Percentiles rank a stretch among this genome's conserved stretches.
phyloP scores from a whole-genome alignment of 805 yeast species.

The Sugiyamaella smithiae region DNA sequence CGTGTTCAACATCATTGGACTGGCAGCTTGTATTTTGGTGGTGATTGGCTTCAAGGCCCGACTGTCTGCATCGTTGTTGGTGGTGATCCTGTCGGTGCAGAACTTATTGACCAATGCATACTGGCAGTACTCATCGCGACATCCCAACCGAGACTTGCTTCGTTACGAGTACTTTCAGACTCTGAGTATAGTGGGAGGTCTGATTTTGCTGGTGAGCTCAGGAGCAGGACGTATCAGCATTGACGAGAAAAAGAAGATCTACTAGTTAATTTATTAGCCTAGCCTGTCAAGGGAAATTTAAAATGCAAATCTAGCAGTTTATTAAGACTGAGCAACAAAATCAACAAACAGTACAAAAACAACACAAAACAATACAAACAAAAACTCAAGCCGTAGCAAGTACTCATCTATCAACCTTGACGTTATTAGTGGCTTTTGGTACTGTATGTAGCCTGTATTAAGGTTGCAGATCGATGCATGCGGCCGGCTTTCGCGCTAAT shows the following conservation, averaged over 20 bases:
- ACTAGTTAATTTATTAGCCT: constrained; percentile 38
- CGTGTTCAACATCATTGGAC: constrained; percentile 65
- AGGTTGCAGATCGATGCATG: no score
- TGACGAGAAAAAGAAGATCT: constrained; percentile 94
- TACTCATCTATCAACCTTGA: no score
- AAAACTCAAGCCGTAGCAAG: no score
- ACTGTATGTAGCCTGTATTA: no score
- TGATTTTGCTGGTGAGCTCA: constrained; percentile 82
- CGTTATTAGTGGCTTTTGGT: no score
- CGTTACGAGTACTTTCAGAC: constrained; percentile 95
- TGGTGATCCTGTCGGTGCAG: constrained; percentile 68
- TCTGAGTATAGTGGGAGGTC: constrained; percentile 90
- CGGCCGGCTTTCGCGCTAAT: no score
- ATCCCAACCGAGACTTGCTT: constrained; percentile 80
- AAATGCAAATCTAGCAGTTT: no score
- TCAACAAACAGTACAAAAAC: no score
- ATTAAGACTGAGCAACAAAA: no score
- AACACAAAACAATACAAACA: no score
- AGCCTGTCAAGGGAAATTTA: no score
- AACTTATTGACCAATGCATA: constrained; percentile 80
- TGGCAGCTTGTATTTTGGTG: constrained; percentile 68
- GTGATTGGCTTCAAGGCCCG: constrained; percentile 92
- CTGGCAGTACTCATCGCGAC: constrained; percentile 72
- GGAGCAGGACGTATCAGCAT: constrained; percentile 95
- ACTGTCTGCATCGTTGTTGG: constrained; percentile 68